A percentile compares a stretch with the other conserved stretches of the same genome.
These are phyloP conservation scores for Fusarium nygamai DNA, from an alignment of 2,329 filamentous ascomycete species.

Conservation along the genomic window DNA sequence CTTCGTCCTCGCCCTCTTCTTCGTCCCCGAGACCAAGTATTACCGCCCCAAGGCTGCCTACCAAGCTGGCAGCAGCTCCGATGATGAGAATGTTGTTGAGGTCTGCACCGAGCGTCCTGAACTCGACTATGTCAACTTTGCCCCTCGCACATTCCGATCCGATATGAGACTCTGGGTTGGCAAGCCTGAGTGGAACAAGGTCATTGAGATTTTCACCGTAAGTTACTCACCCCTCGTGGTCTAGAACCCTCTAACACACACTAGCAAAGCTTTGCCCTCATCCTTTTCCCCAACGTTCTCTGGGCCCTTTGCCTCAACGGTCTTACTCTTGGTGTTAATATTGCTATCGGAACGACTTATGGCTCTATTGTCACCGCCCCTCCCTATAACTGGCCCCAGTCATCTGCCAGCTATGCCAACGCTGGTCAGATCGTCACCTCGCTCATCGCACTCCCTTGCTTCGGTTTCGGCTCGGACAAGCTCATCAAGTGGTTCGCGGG, in stretches of 20 bases:
- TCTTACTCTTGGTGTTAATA: constrained; percentile 35
- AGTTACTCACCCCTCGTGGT: neutral
- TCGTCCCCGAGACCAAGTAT: constrained; percentile 19
- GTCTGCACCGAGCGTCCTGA: constrained; percentile 30
- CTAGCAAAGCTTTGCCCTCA: constrained; percentile 34
- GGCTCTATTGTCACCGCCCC: constrained; percentile 26
- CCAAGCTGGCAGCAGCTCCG: constrained; percentile 1
- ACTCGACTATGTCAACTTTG: constrained; percentile 33
- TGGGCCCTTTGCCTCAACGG: constrained; percentile 36
- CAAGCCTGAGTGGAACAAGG: constrained; percentile 26
- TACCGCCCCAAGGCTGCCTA: constrained; percentile 6
- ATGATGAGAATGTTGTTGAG: neutral
- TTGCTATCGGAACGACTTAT: constrained; percentile 37
- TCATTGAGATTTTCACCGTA: constrained; percentile 21
- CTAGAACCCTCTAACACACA: neutral
- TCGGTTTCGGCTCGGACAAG: constrained; percentile 33
- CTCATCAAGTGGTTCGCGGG: constrained; percentile 36
- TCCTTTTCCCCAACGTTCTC: constrained; percentile 37
- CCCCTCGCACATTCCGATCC: constrained; percentile 32
- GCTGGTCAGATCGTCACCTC: constrained; percentile 36
- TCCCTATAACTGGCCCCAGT: constrained; percentile 36
- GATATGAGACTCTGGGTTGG: constrained; percentile 37
- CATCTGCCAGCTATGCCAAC: constrained; percentile 33
- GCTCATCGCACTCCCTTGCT: constrained; percentile 28
- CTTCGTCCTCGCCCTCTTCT: constrained; percentile 2